A percentile compares a stretch with the other conserved stretches of the same genome.
phyloP scores from a whole-genome alignment of 2,329 filamentous ascomycete species.

The Arthrobotrys iridis region DNA sequence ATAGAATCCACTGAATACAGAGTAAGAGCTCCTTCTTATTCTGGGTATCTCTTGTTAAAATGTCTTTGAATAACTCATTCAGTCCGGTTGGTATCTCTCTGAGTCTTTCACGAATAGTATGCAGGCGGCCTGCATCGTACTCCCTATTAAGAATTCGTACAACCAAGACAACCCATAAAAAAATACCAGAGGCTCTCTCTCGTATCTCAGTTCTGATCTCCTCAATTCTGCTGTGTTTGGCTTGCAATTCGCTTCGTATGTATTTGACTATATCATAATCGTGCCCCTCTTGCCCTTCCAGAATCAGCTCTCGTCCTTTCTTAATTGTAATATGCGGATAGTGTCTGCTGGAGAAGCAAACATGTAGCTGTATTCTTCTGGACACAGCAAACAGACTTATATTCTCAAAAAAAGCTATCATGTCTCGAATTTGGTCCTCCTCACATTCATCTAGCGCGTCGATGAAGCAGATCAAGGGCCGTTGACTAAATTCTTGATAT shows the following conservation, averaged over 20 bases:
- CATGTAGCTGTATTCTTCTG: constrained; percentile 43
- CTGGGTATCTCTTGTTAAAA: constrained; percentile 61
- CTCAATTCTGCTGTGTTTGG: constrained; percentile 55
- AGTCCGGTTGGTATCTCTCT: constrained; percentile 62
- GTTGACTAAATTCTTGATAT: constrained; percentile 57
- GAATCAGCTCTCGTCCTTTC: constrained; percentile 58
- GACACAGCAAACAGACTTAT: constrained; percentile 59
- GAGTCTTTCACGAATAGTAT: constrained; percentile 60
- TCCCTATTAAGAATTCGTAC: constrained; percentile 64
- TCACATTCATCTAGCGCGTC: constrained; percentile 67
- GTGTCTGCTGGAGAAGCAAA: constrained; percentile 64
- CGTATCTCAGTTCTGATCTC: constrained; percentile 60
- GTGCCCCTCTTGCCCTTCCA: constrained; percentile 61
- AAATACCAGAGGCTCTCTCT: constrained; percentile 62
- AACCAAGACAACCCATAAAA: constrained; percentile 65
- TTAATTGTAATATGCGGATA: constrained; percentile 62
- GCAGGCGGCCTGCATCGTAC: constrained; percentile 60
- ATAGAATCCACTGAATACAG: constrained; percentile 63
- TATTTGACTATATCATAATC: constrained; percentile 60
- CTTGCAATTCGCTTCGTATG: constrained; percentile 59
- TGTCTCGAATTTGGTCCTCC: constrained; percentile 62
- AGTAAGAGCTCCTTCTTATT: constrained; percentile 60
- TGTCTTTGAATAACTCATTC: constrained; percentile 62
- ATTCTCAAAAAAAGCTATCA: constrained; percentile 63
- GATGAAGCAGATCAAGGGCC: constrained; percentile 60